phyloP scores from a whole-genome alignment of 495 filamentous ascomycete species.

The Daldinia vernicosa region DNA sequence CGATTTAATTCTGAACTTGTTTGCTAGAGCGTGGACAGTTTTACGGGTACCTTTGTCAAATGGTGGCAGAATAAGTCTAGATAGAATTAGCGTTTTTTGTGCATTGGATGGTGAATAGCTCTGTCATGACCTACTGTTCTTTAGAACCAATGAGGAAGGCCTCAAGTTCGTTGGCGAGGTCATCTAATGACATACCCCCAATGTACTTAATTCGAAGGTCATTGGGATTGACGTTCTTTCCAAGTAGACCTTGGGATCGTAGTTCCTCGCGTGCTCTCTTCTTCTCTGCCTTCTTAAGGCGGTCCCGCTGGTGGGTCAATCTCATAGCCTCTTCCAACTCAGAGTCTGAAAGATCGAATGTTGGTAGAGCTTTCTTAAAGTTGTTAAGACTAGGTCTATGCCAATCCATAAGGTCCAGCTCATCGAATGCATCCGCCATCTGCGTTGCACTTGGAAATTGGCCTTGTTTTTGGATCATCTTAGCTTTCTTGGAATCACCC shows the following conservation, averaged over 20 bases:
- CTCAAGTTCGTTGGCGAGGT: constrained; percentile 77
- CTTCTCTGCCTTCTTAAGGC: constrained; percentile 78
- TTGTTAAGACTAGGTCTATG: constrained; percentile 62
- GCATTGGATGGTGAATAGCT: not conserved
- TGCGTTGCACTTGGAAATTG: constrained; percentile 66
- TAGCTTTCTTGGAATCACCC: constrained; percentile 35
- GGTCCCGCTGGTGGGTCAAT: constrained; percentile 75
- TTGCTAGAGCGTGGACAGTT: constrained; percentile 77
- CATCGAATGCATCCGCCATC: constrained; percentile 78
- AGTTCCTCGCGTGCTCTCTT: constrained; percentile 83
- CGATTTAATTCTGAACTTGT: constrained; percentile 77
- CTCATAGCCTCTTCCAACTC: constrained; percentile 73
- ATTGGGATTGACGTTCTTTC: constrained; percentile 67
- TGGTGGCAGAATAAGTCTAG: constrained; percentile 80
- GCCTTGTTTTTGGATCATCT: constrained; percentile 39
- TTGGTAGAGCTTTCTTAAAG: constrained; percentile 52
- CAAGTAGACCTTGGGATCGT: constrained; percentile 79
- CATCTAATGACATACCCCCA: constrained; percentile 72
- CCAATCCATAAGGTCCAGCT: constrained; percentile 86
- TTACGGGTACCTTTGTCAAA: constrained; percentile 82
- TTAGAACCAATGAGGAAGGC: constrained; percentile 71
- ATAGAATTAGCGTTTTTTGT: constrained; percentile 27
- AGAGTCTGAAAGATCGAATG: constrained; percentile 72
- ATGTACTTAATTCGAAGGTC: constrained; percentile 78
- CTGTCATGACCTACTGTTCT: constrained; percentile 63